Evolutionary conservation across 78 protist species (phyloP).

Genomic region (Corallochytrium limacisporum): DNA sequence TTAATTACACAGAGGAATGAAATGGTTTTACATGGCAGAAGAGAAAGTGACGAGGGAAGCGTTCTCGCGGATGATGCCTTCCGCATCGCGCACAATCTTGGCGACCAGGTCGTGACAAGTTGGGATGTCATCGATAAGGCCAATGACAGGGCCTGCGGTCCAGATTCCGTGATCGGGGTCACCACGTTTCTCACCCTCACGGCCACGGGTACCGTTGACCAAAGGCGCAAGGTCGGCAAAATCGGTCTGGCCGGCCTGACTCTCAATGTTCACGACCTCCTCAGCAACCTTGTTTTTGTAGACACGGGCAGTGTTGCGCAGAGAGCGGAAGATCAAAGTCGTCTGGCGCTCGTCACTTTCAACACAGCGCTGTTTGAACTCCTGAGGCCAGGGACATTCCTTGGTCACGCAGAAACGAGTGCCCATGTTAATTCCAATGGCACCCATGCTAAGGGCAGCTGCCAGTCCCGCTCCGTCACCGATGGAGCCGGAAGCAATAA

Average conservation of each 20-base stretch:
- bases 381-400: slow-evolving; percentile 27
- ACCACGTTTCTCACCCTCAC: not conserved
- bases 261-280: slow-evolving; percentile 13
- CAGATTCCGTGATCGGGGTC: not conserved
- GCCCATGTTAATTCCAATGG: slow-evolving; percentile 40
- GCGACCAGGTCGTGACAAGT: slow-evolving; percentile 23
- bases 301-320: slow-evolving; percentile 41
- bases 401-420: slow-evolving; percentile 44
- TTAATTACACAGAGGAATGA: too few species aligned
- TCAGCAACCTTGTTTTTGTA: slow-evolving; percentile 19
- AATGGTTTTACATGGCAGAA: too few species aligned
- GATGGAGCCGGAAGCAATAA: slow-evolving; percentile 31
- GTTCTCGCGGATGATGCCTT: slow-evolving; percentile 13
- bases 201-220: not conserved
- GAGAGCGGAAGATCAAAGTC: slow-evolving; percentile 9
- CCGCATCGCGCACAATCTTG: slow-evolving; percentile 15
- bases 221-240: too few species aligned
- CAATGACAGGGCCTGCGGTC: slow-evolving; percentile 19
- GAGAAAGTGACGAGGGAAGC: too few species aligned
- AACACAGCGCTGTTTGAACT: slow-evolving; percentile 33
- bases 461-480: slow-evolving; percentile 23
- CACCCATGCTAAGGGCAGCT: slow-evolving; percentile 21
- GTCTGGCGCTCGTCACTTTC: slow-evolving; percentile 1
- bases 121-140: slow-evolving; percentile 39
- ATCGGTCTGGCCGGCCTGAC: not conserved